Percentiles rank a stretch among this genome's conserved stretches.
These are phyloP conservation scores for Microbotryum intermedium DNA, from an alignment of 1,284 basidiomycete species.

Conservation along the genomic window DNA sequence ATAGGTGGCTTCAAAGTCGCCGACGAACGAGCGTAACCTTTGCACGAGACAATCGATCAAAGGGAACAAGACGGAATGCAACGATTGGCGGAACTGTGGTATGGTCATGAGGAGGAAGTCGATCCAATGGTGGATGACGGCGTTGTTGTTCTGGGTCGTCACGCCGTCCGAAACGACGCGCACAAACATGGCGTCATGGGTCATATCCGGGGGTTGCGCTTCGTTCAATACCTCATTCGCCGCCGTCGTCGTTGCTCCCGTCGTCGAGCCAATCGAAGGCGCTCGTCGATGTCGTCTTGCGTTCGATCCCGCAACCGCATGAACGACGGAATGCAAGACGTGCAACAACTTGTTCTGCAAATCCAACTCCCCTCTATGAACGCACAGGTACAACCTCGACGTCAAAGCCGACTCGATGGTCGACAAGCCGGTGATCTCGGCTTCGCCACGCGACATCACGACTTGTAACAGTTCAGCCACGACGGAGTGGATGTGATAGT, in stretches of 20 bases:
- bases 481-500: conserved; percentile 60
- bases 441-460: conserved; percentile 67
- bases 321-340: conserved; percentile 72
- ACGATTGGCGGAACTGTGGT: conserved; percentile 64
- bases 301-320: conserved; percentile 12
- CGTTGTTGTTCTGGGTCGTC: conserved; percentile 56
- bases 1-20: conserved; percentile 45
- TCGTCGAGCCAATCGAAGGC: too few species aligned
- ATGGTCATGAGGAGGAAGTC: conserved; percentile 90
- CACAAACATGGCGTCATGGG: conserved; percentile 52
- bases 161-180: conserved; percentile 76
- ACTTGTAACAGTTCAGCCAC: conserved; percentile 73
- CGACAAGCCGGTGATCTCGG: conserved; percentile 53
- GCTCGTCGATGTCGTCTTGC: not conserved
- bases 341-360: conserved; percentile 88
- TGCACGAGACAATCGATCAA: conserved; percentile 72
- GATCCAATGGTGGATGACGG: conserved; percentile 86
- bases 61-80: conserved; percentile 61
- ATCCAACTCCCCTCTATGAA: conserved; percentile 62
- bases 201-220: conserved; percentile 20
- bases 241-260: not conserved
- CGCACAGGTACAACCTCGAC: conserved; percentile 62
- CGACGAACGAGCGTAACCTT: conserved; percentile 56
- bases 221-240: not conserved
- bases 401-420: conserved; percentile 62